phyloP scores from a whole-genome alignment of 2,329 filamentous ascomycete genomes.

The Diaporthe humulicola region DNA sequence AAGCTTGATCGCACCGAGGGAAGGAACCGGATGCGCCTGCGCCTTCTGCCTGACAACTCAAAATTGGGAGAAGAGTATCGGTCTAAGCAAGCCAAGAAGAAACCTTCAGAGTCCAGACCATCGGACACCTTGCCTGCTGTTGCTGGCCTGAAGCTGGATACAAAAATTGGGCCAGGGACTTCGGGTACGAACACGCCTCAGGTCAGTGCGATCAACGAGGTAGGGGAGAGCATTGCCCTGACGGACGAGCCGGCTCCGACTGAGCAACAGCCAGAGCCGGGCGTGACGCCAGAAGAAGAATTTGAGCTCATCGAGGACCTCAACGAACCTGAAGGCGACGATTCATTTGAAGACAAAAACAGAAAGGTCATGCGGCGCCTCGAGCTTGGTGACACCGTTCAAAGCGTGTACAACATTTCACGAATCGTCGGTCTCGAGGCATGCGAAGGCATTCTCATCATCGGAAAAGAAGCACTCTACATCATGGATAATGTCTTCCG shows the following conservation, averaged over 20 bases:
- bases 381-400: conserved; percentile 90
- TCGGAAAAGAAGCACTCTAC: conserved; percentile 93
- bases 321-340: conserved; percentile 81
- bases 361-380: conserved; percentile 96
- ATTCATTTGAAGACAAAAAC: conserved; percentile 96
- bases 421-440: conserved; percentile 94
- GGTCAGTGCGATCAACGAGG: conserved; percentile 34
- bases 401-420: conserved; percentile 95
- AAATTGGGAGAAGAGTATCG: conserved; percentile 81
- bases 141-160: conserved; percentile 38
- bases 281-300: conserved; percentile 79
- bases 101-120: conserved; percentile 43
- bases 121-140: conserved; percentile 42
- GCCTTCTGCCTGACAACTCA: conserved; percentile 83
- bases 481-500: conserved; percentile 98
- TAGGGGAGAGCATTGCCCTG: conserved; percentile 39
- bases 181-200: conserved; percentile 29
- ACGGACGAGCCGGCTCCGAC: conserved; percentile 44
- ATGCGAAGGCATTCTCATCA: conserved; percentile 91
- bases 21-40: conserved; percentile 92
- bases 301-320: conserved; percentile 97
- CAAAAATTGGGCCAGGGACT: conserved; percentile 47
- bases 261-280: conserved; percentile 45
- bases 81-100: conserved; percentile 70
- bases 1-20: conserved; percentile 96